phyloP scores from a whole-genome alignment of 2,329 filamentous ascomycete genomes.

The Cordyceps militaris region DNA sequence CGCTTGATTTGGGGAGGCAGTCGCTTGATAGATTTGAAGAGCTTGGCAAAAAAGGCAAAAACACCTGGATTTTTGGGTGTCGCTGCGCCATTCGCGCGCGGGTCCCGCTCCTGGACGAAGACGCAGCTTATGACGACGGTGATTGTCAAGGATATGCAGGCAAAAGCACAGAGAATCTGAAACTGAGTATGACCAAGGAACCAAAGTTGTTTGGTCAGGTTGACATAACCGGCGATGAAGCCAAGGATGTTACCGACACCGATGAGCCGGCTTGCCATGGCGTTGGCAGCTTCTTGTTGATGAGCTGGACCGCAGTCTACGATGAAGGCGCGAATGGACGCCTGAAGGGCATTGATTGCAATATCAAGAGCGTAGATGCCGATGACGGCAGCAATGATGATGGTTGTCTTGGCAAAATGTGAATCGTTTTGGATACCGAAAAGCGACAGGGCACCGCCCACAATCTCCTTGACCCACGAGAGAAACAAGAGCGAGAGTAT shows the following conservation, averaged over 20 bases:
- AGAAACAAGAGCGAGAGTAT: conserved; percentile 61
- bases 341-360: conserved; percentile 95
- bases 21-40: conserved; percentile 68
- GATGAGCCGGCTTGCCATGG: conserved; percentile 83
- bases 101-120: conserved; percentile 71
- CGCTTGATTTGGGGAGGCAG: conserved; percentile 75
- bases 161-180: conserved; percentile 83
- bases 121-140: conserved; percentile 66
- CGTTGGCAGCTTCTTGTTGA: conserved; percentile 89
- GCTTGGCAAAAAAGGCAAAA: conserved; percentile 69
- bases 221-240: conserved; percentile 77
- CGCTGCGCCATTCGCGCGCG: conserved; percentile 60
- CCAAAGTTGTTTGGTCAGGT: conserved; percentile 67
- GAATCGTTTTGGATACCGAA: conserved; percentile 67
- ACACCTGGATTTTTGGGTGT: conserved; percentile 56
- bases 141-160: conserved; percentile 61
- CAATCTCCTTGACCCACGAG: conserved; percentile 67
- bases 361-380: conserved; percentile 91
- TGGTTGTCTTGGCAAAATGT: conserved; percentile 52
- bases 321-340: conserved; percentile 83
- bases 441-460: conserved; percentile 58
- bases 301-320: conserved; percentile 88
- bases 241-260: conserved; percentile 88
- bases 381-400: conserved; percentile 73
- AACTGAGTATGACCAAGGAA: conserved; percentile 87